These are phyloP conservation scores for Fusarium burgessii DNA, from an alignment of 2,329 filamentous ascomycete species.

Conservation along the genomic window DNA sequence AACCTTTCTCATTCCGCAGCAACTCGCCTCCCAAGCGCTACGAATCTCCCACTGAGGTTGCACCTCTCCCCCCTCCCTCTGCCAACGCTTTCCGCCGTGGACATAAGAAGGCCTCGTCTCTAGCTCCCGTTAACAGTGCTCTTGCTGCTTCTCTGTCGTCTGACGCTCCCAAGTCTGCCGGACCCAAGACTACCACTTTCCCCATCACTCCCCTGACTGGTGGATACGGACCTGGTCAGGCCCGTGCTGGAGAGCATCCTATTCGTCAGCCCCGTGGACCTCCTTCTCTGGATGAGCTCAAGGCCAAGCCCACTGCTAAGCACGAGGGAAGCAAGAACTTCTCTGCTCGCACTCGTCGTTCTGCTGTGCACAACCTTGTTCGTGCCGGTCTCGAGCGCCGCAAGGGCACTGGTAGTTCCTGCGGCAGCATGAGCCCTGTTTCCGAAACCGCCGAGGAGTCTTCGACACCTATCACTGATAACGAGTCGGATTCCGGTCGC, in stretches of 20 bases:
- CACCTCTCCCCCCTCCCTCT: conserved; percentile 85
- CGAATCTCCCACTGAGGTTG: conserved; percentile 74
- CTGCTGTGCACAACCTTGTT: conserved; percentile 90
- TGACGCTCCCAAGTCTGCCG: conserved; percentile 67
- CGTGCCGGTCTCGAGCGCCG: conserved; percentile 90
- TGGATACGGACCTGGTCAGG: conserved; percentile 92
- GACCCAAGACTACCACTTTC: conserved; percentile 82
- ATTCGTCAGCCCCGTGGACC: conserved; percentile 92
- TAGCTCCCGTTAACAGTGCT: conserved; percentile 69
- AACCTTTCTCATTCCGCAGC: conserved; percentile 67
- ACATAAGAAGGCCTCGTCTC: conserved; percentile 89
- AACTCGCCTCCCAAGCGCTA: conserved; percentile 74
- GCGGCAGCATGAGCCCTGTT: conserved; percentile 87
- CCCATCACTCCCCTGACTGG: conserved; percentile 84
- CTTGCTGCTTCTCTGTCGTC: conserved; percentile 60
- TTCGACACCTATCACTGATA: conserved; percentile 77
- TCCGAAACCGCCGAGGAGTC: conserved; percentile 80
- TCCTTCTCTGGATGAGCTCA: conserved; percentile 90
- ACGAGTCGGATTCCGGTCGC: conserved; percentile 77
- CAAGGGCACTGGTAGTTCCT: conserved; percentile 76
- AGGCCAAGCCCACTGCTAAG: conserved; percentile 89
- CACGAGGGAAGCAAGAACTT: conserved; percentile 99
- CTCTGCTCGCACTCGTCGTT: conserved; percentile 88
- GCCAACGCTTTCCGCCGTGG: conserved; percentile 92
- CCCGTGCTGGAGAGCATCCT: conserved; percentile 93